phyloP scores from a whole-genome alignment of 176 grass and related monocot species.

The Urochloa ruziziensis region DNA sequence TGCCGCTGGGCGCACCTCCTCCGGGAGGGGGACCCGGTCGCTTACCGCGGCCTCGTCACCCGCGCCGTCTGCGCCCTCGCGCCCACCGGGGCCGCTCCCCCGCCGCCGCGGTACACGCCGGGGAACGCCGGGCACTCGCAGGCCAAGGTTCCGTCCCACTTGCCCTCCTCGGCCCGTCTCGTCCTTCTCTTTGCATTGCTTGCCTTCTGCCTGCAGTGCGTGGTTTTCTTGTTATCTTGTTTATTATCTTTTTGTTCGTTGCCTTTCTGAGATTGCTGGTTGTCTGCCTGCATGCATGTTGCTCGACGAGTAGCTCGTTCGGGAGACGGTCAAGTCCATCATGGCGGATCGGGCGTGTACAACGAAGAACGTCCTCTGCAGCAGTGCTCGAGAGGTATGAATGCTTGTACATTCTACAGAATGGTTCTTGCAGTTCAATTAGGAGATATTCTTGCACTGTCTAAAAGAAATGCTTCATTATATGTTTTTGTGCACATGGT shows the following conservation, averaged over 20 bases:
- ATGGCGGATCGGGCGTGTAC: not conserved
- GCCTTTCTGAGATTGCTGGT: not conserved
- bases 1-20: conserved; percentile 42
- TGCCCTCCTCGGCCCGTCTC: not conserved
- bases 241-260: not conserved
- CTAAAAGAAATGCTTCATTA: not conserved
- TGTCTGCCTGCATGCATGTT: conserved; percentile 16
- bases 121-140: conserved; percentile 38
- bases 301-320: conserved; percentile 26
- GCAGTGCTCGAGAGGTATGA: conserved; percentile 1
- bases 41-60: conserved; percentile 45
- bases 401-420: not conserved
- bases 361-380: conserved; percentile 32
- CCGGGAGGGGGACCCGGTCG: conserved; percentile 25
- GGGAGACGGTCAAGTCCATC: conserved; percentile 17
- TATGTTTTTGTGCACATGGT: not conserved
- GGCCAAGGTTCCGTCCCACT: conserved; percentile 10
- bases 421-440: not conserved
- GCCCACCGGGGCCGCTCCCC: not conserved
- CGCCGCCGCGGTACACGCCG: conserved; percentile 39
- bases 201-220: not conserved
- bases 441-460: not conserved
- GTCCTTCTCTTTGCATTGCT: not conserved
- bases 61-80: conserved; percentile 41
- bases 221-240: not conserved